phyloP scores from a whole-genome alignment of 495 filamentous ascomycete genomes.

The Podospora didyma region DNA sequence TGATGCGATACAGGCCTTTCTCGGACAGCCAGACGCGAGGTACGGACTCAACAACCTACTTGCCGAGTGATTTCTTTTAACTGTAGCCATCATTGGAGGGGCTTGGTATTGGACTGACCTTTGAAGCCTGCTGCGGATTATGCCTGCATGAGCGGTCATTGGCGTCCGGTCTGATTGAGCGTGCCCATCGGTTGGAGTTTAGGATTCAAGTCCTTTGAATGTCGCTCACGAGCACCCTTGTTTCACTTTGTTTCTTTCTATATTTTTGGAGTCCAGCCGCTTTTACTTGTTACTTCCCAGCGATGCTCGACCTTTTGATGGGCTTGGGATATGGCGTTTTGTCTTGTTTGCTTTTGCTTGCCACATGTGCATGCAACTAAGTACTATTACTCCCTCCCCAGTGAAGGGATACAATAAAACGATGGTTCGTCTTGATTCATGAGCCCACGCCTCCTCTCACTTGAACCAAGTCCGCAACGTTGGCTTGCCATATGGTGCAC shows the following conservation, averaged over 20 bases:
- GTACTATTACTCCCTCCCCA: too few relatives aligned
- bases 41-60: constrained; percentile 42
- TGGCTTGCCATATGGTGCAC: too few relatives aligned
- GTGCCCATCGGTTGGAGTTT: background rate
- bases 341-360: too few relatives aligned
- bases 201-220: background rate
- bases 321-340: too few relatives aligned
- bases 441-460: too few relatives aligned
- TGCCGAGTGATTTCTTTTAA: constrained; percentile 9
- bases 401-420: too few relatives aligned
- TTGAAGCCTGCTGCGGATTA: background rate
- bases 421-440: too few relatives aligned
- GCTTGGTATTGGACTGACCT: background rate
- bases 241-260: background rate
- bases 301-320: too few relatives aligned
- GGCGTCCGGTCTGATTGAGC: too few relatives aligned
- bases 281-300: too few relatives aligned
- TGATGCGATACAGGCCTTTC: constrained; percentile 35
- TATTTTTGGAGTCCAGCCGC: background rate
- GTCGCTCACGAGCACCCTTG: background rate
- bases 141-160: background rate
- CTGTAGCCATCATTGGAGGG: background rate
- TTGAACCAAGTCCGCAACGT: too few relatives aligned
- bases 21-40: constrained; percentile 41
- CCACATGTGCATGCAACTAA: too few relatives aligned